Base-by-base conservation (phyloP, 257 asterid genomes). In the Forsythia suspensa region DNA sequence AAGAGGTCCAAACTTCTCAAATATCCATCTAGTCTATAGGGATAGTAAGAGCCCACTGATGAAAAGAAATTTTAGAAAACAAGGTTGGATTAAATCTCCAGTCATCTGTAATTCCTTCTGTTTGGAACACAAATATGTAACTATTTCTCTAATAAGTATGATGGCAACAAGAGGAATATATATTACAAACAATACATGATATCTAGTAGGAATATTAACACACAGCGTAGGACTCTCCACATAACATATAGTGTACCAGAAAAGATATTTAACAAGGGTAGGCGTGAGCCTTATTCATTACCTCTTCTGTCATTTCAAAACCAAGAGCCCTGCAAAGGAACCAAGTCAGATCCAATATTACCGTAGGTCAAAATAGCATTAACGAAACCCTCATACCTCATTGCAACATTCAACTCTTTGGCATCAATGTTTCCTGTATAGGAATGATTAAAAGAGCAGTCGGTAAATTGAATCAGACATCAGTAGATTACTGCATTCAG, bases 251-350 rank as follows among this genome's bases (percentile, higher is more conserved):
- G 21, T 24, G 36, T 40, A 77, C 37, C 48, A 52, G 43, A 48
- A 48, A 66, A 55, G 81, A 39, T 65, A 68, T 18, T 71, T 43
- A 38, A 41, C 67, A 77, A 71, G 40, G 20, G 63, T 44, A 71
- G 13, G 69, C 42, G 74, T 69, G 40, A 51, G 74, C 73, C 74
- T 38, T 36, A 70, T 82, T 61, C 36, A 71, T 79, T 88, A 95
- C 99, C 97, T 95, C 97, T 85, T 88, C 98, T 9, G 99, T 87
- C 92, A 90, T 88, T 88, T 95, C 97, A 79, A 95, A 95, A 61
- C 99, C 99, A 81, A 95, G 98, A 80, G 97, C 96, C 97, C 98
- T 93, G 91, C 46, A 88, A 89, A 71, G 39, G 44, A 84, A 83
- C 34, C 57, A 80, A 0, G 74, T 74, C 29, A 84, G 76, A 20